Percentiles rank a stretch among this genome's conserved stretches.
Conservation (phyloP, 805 yeast species). For the Kluyveromyces aestuarii region DNA sequence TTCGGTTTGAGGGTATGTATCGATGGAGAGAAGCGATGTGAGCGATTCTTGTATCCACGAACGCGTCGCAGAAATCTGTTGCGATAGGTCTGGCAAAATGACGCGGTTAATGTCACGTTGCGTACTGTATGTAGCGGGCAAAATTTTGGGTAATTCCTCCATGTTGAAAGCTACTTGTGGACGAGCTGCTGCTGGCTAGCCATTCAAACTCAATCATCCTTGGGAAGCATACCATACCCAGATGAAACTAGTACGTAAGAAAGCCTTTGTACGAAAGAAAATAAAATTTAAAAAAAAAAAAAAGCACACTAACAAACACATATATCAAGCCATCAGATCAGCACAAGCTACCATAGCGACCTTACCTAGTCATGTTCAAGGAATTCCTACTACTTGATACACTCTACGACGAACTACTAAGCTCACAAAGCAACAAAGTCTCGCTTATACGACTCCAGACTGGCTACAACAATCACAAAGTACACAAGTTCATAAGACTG, state of each 20-base stretch:
- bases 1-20: background rate
- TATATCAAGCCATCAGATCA: too few relatives aligned
- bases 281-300: too few relatives aligned
- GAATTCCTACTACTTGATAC: conserved; percentile 26
- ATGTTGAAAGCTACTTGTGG: background rate
- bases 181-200: too few relatives aligned
- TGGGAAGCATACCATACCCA: too few relatives aligned
- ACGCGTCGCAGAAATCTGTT: background rate
- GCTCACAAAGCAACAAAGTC: conserved; percentile 15
- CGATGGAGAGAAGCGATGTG: background rate
- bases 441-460: conserved; percentile 26
- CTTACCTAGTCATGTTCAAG: conserved; percentile 8
- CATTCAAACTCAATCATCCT: too few relatives aligned
- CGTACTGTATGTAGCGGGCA: background rate
- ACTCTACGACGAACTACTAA: conserved; percentile 18
- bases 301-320: too few relatives aligned
- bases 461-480: conserved; percentile 25
- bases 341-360: too few relatives aligned
- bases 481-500: conserved; percentile 14
- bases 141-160: background rate
- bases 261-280: too few relatives aligned
- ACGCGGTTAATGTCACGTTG: background rate
- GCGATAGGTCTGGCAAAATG: background rate
- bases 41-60: conserved; percentile 2
- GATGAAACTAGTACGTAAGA: too few relatives aligned